Evolutionary conservation across 768 basidiomycete genomes (phyloP), one percentile per base, ranked within the genome.

Genomic region (Suillus weaverae): DNA sequence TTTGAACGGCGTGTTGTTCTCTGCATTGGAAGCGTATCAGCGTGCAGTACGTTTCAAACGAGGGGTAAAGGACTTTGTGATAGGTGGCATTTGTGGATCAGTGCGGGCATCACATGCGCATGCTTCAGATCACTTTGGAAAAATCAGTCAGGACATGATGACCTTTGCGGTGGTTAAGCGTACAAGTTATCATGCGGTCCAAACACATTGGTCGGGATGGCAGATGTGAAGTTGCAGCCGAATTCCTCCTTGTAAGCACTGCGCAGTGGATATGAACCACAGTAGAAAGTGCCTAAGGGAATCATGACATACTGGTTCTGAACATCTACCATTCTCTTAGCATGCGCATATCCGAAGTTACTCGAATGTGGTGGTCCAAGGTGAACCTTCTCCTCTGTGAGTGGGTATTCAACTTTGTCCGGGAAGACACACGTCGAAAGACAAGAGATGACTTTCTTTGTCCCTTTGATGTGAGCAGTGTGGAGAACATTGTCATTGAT

Each of bases 381-480:
- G 77, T 99, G 97, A 64, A 99, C 90, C 80, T 95, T 96, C 70
- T 83, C 86, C 79, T 99, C 96, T 69, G 94, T 91, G 33, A 99
- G 85, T 16, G 96, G 97, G 75, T 96, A 97, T 61, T 87, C 84
- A 68, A 96, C 95, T 76, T 95, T 91, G 77, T 98, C 96, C 0
- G 96, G 96, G 82, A 96, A 99, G 54, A 99, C 94, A 74, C 96
- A 99, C 48, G 97, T 98, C 11, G 96, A 97, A 44, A 98, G 86
- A 73, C 96, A 98, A 14, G 96, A 97, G 64, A 99, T 90, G 69
- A 97, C 84, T 77, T 97, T 98, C 67, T 84, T 69, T 26, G 84
- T 83, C 59, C 86, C 81, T 71, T 83, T 79, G 68, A 87, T 81
- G 73, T 93, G 84, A 9, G 94, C 82, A 38, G 85, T 82, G 73